Evolutionary conservation across 495 filamentous ascomycete species (phyloP), one percentile per base, ranked within the genome.

Genomic region (Astrothelium macrocarpum): DNA sequence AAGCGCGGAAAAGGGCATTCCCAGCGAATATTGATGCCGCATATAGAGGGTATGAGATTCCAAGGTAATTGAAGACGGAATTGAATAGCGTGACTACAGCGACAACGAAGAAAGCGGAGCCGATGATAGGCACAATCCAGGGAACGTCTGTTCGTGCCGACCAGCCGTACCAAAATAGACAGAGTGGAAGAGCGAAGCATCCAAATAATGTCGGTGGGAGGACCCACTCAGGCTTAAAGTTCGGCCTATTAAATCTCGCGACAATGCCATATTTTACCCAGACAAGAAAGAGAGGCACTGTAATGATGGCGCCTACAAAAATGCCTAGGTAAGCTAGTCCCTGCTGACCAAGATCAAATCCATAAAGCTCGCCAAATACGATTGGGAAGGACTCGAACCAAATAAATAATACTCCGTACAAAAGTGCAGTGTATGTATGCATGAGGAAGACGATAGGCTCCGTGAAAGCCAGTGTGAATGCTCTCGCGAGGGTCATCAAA

Each of bases 31-130:
- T 74, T 0, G 76, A 78, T 2, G 79, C 80, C 0, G 73, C 76
- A 59, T 78, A 76, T 10, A 63, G 28, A 2, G 75, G 68, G 61
- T 81, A 81, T n/a, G 73, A 25, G 16, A 59, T 66, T 53, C 90
- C 91, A n/a, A 91, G 90, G 68, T 96, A 96, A 71, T 94, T 96
- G 32, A 90, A 84, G 1, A 88, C 83, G 26, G 65, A 45, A 32
- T 25, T 36, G 46, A 72, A 72, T 18, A 68, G 32, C 1, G 39
- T 59, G 23, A 72, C 34, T 23, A 70, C 20, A 11, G 68, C 72
- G 20, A 64, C 29, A 11, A 67, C 65, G 32, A 74, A 65, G 53
- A 63, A 49, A 31, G 12, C 25, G 26, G 53, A 49, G 9, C 56
- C 67, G 12, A 67, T 61, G 45, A 64, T 63, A 1, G 70, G 70